Evolutionary conservation across 108 stramenopile genomes (phyloP), one percentile per base, ranked within the genome.

Genomic region (Pseudonitzschia multistriata): DNA sequence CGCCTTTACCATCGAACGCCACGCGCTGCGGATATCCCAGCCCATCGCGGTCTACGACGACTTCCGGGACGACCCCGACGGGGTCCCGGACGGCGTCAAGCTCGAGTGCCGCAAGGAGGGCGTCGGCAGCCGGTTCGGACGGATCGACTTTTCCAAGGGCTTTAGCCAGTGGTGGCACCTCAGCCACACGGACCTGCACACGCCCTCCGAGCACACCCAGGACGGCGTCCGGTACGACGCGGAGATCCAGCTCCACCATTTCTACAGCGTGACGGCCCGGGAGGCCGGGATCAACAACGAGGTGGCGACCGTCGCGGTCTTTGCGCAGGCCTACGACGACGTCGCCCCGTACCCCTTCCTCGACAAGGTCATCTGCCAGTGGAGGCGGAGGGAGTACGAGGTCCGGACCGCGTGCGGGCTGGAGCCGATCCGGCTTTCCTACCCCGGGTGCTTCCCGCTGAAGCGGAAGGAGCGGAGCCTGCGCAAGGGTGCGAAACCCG

Each of bases 311-410:
- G 71, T 84, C 0, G 37, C 70, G 8, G 64, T 84, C 36, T 84
- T 80, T 54, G 36, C 74, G n/a, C 48, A 83, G 53, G 79, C 56
- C 47, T 73, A 79, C 47, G 45, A 73, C 0, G 67, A 62, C 66
- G 70, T 60, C 6, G 64, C 33, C 21, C 63, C 76, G 19, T 76
- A 67, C 48, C 54, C 56, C 3, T 74, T 68, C 40, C 64, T 84
- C n/a, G 83, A 84, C 64, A 80, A 80, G 47, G 50, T 84, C 6
- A 80, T 84, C 64, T 84, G 83, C 54, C 76, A 74, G 49, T 84
- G 77, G 77, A 68, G 83, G 28, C 37, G 71, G 25, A 70, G 62
- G 15, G 83, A 84, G 36, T 78, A 78, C 24, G 59, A 74, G 29
- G 68, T 73, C 7, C 79, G 83, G 10, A 49, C 27, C 22, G 79